Base-by-base conservation (phyloP, 148 eudicot genomes). In the Arctostaphylos glauca region DNA sequence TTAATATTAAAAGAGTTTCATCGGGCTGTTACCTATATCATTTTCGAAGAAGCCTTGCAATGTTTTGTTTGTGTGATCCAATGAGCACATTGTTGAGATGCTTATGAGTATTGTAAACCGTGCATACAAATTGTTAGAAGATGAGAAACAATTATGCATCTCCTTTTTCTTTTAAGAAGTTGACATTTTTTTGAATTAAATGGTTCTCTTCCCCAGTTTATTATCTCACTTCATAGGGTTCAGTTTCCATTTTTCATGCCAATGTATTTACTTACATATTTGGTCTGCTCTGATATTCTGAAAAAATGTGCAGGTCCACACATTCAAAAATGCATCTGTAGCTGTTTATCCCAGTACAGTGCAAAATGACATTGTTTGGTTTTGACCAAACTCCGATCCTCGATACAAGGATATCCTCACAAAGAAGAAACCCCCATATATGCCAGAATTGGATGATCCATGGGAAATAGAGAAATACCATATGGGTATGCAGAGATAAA, bases 281-380 rank as follows among this genome's bases (percentile, higher is more conserved):
- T 55, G 10, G 18, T 81, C 64, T 78, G 47, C 58, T 41, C 64
- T 62, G 21, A 67, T 23, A 18, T 54, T 74, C 44, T 4, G 2
- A 5, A 25, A 73, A 77, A 58, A 43, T 62, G 14, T 85, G 86
- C 92, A 92, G 98, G 83, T 95, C 80, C 90, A 92, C 83, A 88
- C 87, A 15, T 92, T 86, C 79, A 91, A 87, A 82, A 93, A 89
- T 84, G 98, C 98, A 18, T 94, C 97, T 86, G 95, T 86, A 60
- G 89, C 91, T 77, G 85, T 87, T 78, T 94, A 93, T 82, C 98
- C 98, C 9, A 87, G 91, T 84, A 83, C 87, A 21, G 89, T 92
- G 60, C 98, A 93, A 80, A 93, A 93, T 89, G 90, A 80, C 53
- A 92, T 94, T 82, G 87, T 94, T 68, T 94, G 98, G 98, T 93